phyloP scores from a whole-genome alignment of 2,329 filamentous ascomycete species.

The Pseudopyrenochaeta lycopersici region DNA sequence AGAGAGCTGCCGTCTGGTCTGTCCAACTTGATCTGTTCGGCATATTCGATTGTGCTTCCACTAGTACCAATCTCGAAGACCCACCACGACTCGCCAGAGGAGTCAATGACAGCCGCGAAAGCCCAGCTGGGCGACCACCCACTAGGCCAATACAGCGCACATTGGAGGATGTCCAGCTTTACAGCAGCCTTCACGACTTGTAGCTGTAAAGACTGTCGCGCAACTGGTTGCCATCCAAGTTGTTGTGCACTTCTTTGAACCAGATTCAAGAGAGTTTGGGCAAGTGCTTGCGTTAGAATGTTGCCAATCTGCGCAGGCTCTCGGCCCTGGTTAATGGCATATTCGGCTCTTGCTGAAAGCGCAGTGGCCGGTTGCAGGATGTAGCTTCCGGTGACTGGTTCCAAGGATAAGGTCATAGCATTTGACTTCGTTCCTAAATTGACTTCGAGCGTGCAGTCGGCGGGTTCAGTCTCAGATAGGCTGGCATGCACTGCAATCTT shows the following conservation, averaged over 20 bases:
- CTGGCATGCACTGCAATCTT: conserved; percentile 67
- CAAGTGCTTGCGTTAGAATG: conserved; percentile 70
- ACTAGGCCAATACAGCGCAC: conserved; percentile 73
- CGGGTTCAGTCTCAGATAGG: conserved; percentile 69
- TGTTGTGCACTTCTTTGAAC: conserved; percentile 68
- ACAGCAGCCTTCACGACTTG: conserved; percentile 69
- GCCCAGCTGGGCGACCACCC: conserved; percentile 80
- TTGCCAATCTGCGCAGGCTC: conserved; percentile 67
- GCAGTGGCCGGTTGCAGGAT: conserved; percentile 68
- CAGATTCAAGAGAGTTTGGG: conserved; percentile 68
- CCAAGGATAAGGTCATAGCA: conserved; percentile 70
- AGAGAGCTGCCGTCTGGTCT: conserved; percentile 27
- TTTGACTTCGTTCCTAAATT: conserved; percentile 72
- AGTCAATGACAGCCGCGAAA: conserved; percentile 64
- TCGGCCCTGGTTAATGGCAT: conserved; percentile 68
- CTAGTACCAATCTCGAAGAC: conserved; percentile 38
- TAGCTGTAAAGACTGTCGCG: conserved; percentile 44
- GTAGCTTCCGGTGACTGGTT: conserved; percentile 80
- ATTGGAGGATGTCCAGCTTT: conserved; percentile 67
- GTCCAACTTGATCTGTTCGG: conserved; percentile 39
- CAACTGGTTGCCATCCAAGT: conserved; percentile 69
- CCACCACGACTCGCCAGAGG: conserved; percentile 50
- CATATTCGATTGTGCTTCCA: conserved; percentile 33
- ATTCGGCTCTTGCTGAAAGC: conserved; percentile 63
- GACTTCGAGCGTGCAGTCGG: conserved; percentile 72